phyloP scores from a whole-genome alignment of 257 asterid species.

The Solanum arcanum region DNA sequence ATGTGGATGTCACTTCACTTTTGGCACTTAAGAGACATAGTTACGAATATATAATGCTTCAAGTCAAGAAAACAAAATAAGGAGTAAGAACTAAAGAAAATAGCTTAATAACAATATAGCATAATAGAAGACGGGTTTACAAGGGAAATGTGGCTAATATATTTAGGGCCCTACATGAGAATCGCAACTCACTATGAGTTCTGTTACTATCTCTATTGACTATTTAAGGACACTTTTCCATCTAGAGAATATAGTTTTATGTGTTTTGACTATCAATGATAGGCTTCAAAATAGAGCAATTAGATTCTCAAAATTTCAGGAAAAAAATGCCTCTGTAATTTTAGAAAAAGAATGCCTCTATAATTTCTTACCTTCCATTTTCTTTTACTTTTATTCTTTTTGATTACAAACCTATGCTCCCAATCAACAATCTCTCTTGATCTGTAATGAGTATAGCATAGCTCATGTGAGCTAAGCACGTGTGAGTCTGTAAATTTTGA shows the following conservation, averaged over 20 bases:
- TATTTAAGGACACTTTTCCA: not conserved
- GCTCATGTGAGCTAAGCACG: not conserved
- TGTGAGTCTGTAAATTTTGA: not conserved
- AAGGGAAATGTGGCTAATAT: not conserved
- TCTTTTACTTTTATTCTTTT: not conserved
- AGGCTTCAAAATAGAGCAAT: not conserved
- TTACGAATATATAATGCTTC: not conserved
- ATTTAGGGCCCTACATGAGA: not conserved
- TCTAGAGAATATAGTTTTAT: not conserved
- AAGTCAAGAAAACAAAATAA: not conserved
- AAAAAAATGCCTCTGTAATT: not conserved
- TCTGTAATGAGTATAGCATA: not conserved
- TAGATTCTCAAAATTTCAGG: not conserved
- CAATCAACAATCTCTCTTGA: not conserved
- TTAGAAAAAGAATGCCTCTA: not conserved
- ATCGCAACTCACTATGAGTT: not conserved
- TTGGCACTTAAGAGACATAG: not conserved
- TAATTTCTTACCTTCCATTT: not conserved
- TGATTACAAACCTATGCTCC: not conserved
- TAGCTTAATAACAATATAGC: not conserved
- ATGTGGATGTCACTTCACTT: not conserved
- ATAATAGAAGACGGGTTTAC: not conserved
- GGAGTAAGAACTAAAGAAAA: not conserved
- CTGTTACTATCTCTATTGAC: not conserved
- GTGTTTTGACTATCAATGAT: not conserved